These are phyloP conservation scores for Raffaelea albimanens DNA, from an alignment of 2,329 filamentous ascomycete genomes.

Conservation along the genomic window DNA sequence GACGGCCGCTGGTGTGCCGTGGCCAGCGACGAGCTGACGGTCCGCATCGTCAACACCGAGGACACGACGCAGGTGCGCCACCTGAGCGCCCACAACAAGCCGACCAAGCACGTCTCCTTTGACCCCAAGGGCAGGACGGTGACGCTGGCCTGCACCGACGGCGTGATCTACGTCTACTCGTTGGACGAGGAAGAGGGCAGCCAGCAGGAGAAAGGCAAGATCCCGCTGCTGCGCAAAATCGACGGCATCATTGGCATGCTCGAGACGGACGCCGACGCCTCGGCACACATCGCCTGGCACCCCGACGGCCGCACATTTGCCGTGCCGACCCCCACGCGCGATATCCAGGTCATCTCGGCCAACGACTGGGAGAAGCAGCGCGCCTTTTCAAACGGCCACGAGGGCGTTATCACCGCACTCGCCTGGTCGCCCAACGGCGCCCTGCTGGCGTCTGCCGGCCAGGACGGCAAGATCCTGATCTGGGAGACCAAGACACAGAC, in stretches of 20 bases:
- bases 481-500: constrained; percentile 90
- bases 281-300: constrained; percentile 75
- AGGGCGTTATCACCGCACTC: constrained; percentile 73
- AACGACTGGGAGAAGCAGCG: constrained; percentile 84
- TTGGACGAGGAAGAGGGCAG: constrained; percentile 25
- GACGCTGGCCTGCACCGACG: constrained; percentile 79
- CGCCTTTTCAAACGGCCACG: constrained; percentile 68
- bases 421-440: constrained; percentile 95
- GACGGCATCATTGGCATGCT: constrained; percentile 75
- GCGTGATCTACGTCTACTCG: constrained; percentile 83
- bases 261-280: constrained; percentile 68
- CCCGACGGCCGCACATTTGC: constrained; percentile 90
- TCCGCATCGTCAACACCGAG: constrained; percentile 76
- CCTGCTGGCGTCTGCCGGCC: constrained; percentile 62
- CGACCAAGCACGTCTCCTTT: constrained; percentile 88
- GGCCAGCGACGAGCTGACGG: constrained; percentile 88
- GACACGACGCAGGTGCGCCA: constrained; percentile 70
- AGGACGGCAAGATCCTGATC: constrained; percentile 61
- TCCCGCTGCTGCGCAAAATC: constrained; percentile 71
- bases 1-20: constrained; percentile 86
- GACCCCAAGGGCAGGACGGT: constrained; percentile 69
- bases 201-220: constrained; percentile 21
- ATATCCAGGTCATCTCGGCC: constrained; percentile 80
- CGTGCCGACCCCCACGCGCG: constrained; percentile 68
- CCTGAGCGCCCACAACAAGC: constrained; percentile 72